Evolutionary conservation across 768 basidiomycete species (phyloP), one percentile per base, ranked within the genome.

Genomic region (Lentinula sp.): DNA sequence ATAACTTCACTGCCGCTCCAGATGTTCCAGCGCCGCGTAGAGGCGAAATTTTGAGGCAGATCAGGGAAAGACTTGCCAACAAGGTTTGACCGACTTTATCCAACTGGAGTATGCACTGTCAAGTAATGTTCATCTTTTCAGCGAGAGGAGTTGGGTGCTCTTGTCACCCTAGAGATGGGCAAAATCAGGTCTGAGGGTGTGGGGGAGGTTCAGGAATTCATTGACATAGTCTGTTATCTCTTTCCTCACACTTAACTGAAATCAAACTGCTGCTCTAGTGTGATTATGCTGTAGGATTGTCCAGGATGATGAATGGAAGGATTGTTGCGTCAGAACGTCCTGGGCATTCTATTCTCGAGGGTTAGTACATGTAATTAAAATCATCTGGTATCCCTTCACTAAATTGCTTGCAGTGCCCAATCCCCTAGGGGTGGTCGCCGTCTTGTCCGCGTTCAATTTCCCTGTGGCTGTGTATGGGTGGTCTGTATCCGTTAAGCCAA

Each of bases 381-480:
- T 9, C n/a, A 23, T 20, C 9, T 9, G 20, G 8, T 36, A 33
- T 62, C 18, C 20, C 51, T 61, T 55, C 58, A 56, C 64, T 57
- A 66, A 45, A 57, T 66, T 67, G 63, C 36, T 20, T 66, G 9
- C 71, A 94, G 93, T 96, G 3, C 91, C 95, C 8, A 97, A 97
- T 71, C 95, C 96, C 20, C 80, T 98, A 51, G 82, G 83, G 16
- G 79, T 84, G 45, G 81, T 84, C 42, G 86, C 79, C 35, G 85
- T 96, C 9, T 75, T 98, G 56, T 89, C 92, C 20, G 96, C 96
- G 0, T 98, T 97, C 79, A 98, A 98, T 72, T 98, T 98, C 71
- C 96, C 96, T 9, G 87, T 93, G 46, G 94, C 94, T 37, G 93
- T 95, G 48, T 93, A 92, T 72, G 93, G 93, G 65, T 95, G 93